A percentile compares a stretch with the other conserved stretches of the same genome.
Evolutionary conservation across 306 rosid genomes (phyloP).

Genomic region (Castanea mollissima): DNA sequence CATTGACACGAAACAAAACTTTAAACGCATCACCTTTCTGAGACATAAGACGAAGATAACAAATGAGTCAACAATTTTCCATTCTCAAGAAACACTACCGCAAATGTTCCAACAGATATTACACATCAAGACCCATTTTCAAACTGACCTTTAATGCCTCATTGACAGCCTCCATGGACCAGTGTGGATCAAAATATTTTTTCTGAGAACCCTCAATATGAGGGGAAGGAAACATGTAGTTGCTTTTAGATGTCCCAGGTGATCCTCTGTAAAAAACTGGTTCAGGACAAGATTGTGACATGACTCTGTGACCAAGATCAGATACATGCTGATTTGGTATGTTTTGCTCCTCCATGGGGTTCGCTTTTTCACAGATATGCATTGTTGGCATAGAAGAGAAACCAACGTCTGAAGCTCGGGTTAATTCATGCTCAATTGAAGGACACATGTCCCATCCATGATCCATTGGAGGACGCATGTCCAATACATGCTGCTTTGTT

Average conservation of each 20-base stretch:
- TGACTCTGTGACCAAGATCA: conserved; percentile 25
- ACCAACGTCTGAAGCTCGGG: conserved; percentile 29
- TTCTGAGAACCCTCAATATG: conserved; percentile 28
- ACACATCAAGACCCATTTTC: conserved; percentile 1
- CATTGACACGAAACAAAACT: conserved; percentile 79
- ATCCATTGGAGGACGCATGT: conserved; percentile 32
- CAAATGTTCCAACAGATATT: not conserved
- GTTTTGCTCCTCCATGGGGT: conserved; percentile 26
- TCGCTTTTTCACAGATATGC: conserved; percentile 35
- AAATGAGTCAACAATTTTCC: not conserved
- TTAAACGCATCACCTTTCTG: conserved; percentile 76
- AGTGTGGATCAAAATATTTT: conserved; percentile 59
- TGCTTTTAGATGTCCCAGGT: conserved; percentile 29
- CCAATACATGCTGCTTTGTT: conserved; percentile 36
- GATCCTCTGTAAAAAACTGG: conserved; percentile 27
- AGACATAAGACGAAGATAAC: conserved; percentile 26
- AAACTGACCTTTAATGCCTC: conserved; percentile 67
- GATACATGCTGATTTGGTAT: conserved; percentile 2
- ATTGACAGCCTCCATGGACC: conserved; percentile 60
- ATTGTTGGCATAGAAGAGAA: conserved; percentile 49
- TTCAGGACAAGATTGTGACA: conserved; percentile 33
- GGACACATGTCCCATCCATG: conserved; percentile 18
- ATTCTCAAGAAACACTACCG: not conserved
- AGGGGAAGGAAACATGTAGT: conserved; percentile 29
- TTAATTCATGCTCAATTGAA: conserved; percentile 32